Evolutionary conservation across 2,329 filamentous ascomycete species (phyloP).

Genomic region (Leptographium lundbergii): DNA sequence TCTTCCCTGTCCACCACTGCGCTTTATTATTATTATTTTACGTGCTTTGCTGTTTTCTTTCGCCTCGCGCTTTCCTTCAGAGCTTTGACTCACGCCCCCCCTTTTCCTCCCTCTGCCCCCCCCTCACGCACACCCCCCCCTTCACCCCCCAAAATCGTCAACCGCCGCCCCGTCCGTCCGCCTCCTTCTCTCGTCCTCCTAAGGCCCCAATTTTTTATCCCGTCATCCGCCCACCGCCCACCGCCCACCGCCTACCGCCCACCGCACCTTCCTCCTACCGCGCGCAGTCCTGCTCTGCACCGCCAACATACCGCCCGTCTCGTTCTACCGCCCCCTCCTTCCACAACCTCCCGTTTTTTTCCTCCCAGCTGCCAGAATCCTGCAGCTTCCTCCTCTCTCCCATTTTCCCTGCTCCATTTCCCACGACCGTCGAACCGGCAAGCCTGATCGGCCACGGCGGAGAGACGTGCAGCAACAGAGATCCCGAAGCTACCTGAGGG

Average conservation of each 20-base stretch:
- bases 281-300: conserved; percentile 4
- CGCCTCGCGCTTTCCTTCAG: conserved; percentile 2
- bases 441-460: not conserved
- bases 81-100: not conserved
- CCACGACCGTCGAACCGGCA: not conserved
- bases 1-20: not conserved
- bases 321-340: not conserved
- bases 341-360: not conserved
- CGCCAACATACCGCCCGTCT: not conserved
- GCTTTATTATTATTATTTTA: not conserved
- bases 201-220: conserved; percentile 6
- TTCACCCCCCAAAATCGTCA: not conserved
- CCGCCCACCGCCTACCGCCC: conserved; percentile 10
- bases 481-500: not conserved
- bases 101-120: not conserved
- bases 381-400: not conserved
- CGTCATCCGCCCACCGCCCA: conserved; percentile 13
- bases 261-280: conserved; percentile 7
- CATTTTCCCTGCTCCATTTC: not conserved
- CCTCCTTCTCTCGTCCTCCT: conserved; percentile 2
- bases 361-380: not conserved
- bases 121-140: not conserved
- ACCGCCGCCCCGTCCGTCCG: conserved; percentile 10
- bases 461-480: not conserved
- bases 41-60: not conserved